These are phyloP conservation scores for Neonectria punicea DNA, from an alignment of 2,329 filamentous ascomycete species.

Conservation along the genomic window DNA sequence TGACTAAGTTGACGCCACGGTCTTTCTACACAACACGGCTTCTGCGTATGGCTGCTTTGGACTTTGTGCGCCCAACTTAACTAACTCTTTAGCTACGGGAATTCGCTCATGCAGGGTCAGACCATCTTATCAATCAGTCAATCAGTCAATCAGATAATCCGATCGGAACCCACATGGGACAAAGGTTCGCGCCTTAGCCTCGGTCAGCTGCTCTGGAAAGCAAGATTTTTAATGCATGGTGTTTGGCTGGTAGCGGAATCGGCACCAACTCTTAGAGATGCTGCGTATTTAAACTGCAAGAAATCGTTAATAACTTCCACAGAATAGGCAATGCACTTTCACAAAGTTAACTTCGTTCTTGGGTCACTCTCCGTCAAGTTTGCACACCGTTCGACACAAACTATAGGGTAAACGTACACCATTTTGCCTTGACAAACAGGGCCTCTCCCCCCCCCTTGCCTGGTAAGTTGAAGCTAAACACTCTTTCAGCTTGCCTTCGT, in stretches of 20 bases:
- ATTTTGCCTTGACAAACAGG: neutral
- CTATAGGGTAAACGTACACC: neutral
- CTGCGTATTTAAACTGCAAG: neutral
- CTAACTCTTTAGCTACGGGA: neutral
- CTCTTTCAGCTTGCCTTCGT: neutral
- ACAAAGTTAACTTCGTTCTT: too few relatives aligned
- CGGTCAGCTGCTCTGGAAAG: neutral
- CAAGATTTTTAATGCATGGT: too few relatives aligned
- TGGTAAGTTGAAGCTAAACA: neutral
- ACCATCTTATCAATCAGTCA: conserved; percentile 7
- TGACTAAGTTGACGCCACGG: neutral
- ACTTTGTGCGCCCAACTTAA: too few relatives aligned
- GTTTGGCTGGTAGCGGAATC: too few relatives aligned
- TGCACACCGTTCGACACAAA: fast-evolving
- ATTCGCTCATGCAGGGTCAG: neutral
- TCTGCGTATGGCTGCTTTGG: too few relatives aligned
- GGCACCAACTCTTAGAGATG: neutral
- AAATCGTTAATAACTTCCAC: too few relatives aligned
- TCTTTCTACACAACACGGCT: neutral
- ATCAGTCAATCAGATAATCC: neutral
- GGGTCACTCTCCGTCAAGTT: neutral
- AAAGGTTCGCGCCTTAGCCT: neutral
- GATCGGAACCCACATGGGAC: neutral
- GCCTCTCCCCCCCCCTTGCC: neutral
- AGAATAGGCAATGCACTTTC: too few relatives aligned